Conservation (phyloP, 2,329 filamentous ascomycete genomes). For the Gnomoniopsis sp. region DNA sequence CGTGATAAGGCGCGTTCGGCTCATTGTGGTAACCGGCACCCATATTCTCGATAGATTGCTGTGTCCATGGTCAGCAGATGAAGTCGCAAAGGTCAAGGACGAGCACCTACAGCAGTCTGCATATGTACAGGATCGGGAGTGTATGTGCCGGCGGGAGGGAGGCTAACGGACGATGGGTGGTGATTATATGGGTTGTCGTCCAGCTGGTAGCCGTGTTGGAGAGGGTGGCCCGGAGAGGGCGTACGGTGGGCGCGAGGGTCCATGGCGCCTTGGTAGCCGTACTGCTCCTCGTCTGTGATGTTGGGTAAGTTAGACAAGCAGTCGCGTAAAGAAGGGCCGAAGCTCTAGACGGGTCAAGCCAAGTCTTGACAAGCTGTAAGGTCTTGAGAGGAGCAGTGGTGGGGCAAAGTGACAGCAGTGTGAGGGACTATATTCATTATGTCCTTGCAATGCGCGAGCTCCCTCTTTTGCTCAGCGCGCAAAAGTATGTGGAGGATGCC, state of each 20-base stretch:
- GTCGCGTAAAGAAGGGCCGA: slow-evolving; percentile 14
- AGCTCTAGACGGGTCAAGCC: slow-evolving; percentile 4
- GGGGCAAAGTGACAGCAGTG: slow-evolving; percentile 15
- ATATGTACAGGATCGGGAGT: slow-evolving; percentile 74
- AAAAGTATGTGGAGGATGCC: slow-evolving; percentile 6
- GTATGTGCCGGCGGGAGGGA: slow-evolving; percentile 52
- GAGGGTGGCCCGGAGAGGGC: slow-evolving; percentile 73
- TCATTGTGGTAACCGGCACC: slow-evolving; percentile 40
- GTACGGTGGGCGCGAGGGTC: slow-evolving; percentile 58
- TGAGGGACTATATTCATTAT: slow-evolving; percentile 18
- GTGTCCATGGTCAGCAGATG: slow-evolving; percentile 16
- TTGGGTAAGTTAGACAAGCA: slow-evolving; percentile 17
- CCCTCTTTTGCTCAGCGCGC: slow-evolving; percentile 8
- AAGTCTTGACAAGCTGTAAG: background rate
- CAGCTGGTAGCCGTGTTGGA: slow-evolving; percentile 74
- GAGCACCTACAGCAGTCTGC: slow-evolving; percentile 73
- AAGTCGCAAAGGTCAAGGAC: background rate
- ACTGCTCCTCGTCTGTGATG: slow-evolving; percentile 55
- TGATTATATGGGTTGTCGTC: slow-evolving; percentile 70
- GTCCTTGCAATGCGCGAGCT: slow-evolving; percentile 17
- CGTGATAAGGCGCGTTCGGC: slow-evolving; percentile 28
- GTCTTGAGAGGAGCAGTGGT: slow-evolving; percentile 1
- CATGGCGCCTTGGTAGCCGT: slow-evolving; percentile 47
- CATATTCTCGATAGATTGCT: slow-evolving; percentile 54
- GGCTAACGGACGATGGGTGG: slow-evolving; percentile 57